Percentiles rank a stretch among this genome's conserved stretches.
Conservation (phyloP, 306 rosid species). For the Parietaria judaica region DNA sequence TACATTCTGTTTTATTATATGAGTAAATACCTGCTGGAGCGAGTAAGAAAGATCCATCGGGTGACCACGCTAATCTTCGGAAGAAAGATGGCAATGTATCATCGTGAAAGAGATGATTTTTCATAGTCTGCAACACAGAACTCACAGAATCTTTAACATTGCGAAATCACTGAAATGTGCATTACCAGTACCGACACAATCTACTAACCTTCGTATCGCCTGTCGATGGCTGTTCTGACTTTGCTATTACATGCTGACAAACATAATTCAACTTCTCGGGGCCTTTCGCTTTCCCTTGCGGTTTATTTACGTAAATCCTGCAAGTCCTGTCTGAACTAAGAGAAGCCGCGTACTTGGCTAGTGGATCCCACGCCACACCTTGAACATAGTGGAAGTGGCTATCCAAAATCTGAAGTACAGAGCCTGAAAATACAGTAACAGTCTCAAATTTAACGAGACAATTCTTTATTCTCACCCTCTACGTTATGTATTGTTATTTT, state of each 20-base stretch:
- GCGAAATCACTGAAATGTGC: conserved; percentile 9
- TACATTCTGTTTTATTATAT: neutral
- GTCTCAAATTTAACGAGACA: neutral
- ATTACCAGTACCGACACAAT: conserved; percentile 13
- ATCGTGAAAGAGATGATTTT: conserved; percentile 75
- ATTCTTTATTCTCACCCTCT: conserved; percentile 9
- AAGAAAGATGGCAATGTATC: conserved; percentile 93
- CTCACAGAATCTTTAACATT: conserved; percentile 18
- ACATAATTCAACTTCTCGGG: conserved; percentile 55
- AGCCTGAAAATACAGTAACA: conserved; percentile 44
- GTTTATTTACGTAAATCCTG: conserved; percentile 65
- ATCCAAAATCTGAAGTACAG: conserved; percentile 76
- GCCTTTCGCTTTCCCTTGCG: conserved; percentile 54
- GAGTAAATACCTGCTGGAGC: conserved; percentile 80
- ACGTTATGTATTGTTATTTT: conserved; percentile 16
- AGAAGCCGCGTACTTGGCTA: conserved; percentile 68
- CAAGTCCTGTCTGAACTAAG: conserved; percentile 92
- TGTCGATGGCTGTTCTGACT: conserved; percentile 51
- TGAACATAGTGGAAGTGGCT: conserved; percentile 90
- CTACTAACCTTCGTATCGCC: conserved; percentile 64
- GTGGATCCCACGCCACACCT: conserved; percentile 97
- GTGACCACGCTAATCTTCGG: conserved; percentile 94
- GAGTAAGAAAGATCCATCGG: conserved; percentile 85
- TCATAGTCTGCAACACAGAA: conserved; percentile 46
- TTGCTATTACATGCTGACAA: conserved; percentile 69